Evolutionary conservation across 768 basidiomycete genomes (phyloP), one percentile per base, ranked within the genome.

Genomic region (Lentinula sp.): DNA sequence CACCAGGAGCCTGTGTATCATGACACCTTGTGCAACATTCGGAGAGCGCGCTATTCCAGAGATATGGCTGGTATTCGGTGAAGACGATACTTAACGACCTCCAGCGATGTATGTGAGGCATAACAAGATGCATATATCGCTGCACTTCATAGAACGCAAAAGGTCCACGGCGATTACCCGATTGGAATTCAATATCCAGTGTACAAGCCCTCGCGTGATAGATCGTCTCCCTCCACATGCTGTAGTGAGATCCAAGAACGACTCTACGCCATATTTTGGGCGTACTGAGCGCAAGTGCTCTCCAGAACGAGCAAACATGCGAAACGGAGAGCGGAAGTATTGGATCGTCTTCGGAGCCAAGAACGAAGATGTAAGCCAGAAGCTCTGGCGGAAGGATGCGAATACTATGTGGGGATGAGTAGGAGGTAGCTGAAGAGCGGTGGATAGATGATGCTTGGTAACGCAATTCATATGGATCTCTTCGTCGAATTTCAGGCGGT

Each of bases 21-120:
- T 66, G 62, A 23, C 64, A 66, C 23, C 71, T 70, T 8, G 73
- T 74, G 66, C 82, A 85, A 62, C 79, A 79, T 23, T 75, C 78
- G 4, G 84, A 84, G 43, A 89, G 75, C 21, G 85, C 79, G 11
- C 85, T 83, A 56, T 85, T 86, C 84, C 84, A 87, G n/a, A 89
- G 74, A 68, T 81, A 84, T 1, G 87, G 87, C 3, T 81, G 75
- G 59, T 84, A 83, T 15, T 78, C 74, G 40, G 73, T 63, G 69
- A 89, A 85, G 16, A 70, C 71, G 50, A 89, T 78, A 57, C 82
- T 75, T 15, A 91, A 76, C 11, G 87, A 88, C 53, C 87, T 82
- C 79, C 84, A 84, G 49, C 80, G 79, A 56, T 73, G 73, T 55
- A 87, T 73, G 65, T 81, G 74, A 4, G 82, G 80, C 16, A 72